Percentiles rank a stretch among this genome's conserved stretches.
These are phyloP conservation scores for Mycena alexandri DNA, from an alignment of 768 basidiomycete genomes.

Conservation along the genomic window DNA sequence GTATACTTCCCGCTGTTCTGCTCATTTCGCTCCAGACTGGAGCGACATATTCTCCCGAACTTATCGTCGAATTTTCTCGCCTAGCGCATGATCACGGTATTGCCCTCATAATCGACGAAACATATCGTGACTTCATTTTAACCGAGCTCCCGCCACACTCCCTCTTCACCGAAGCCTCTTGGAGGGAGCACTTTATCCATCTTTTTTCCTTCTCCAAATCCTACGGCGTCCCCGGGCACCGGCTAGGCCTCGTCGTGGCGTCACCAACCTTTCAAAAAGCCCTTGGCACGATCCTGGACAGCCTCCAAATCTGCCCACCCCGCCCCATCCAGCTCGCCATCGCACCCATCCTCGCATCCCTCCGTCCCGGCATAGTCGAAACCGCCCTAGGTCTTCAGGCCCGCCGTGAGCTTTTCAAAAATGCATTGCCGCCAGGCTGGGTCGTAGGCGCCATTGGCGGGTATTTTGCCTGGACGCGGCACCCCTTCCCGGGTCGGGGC, in stretches of 20 bases:
- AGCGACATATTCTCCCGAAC: constrained; percentile 68
- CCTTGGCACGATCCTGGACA: constrained; percentile 74
- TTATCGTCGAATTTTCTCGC: constrained; percentile 69
- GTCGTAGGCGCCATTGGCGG: constrained; percentile 73
- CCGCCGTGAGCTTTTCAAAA: constrained; percentile 70
- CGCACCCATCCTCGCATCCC: constrained; percentile 62
- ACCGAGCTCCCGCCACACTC: constrained; percentile 62
- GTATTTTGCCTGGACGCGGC: constrained; percentile 83
- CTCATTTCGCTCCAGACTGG: constrained; percentile 64
- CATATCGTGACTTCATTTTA: constrained; percentile 86
- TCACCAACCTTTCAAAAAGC: constrained; percentile 64
- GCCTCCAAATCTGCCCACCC: constrained; percentile 85
- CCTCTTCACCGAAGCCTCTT: constrained; percentile 63
- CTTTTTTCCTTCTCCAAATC: constrained; percentile 88
- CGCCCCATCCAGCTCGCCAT: constrained; percentile 80
- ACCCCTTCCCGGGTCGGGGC: constrained; percentile 64
- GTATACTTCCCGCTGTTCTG: background rate
- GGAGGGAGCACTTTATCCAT: constrained; percentile 74
- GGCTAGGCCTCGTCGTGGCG: constrained; percentile 79
- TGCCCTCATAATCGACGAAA: constrained; percentile 88
- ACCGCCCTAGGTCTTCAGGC: constrained; percentile 62
- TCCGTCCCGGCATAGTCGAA: constrained; percentile 65
- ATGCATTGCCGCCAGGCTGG: constrained; percentile 67
- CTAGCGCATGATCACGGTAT: constrained; percentile 68
- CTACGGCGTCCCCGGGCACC: constrained; percentile 85